Conservation (phyloP, 768 basidiomycete genomes). For the Glaciozyma antarctica region DNA sequence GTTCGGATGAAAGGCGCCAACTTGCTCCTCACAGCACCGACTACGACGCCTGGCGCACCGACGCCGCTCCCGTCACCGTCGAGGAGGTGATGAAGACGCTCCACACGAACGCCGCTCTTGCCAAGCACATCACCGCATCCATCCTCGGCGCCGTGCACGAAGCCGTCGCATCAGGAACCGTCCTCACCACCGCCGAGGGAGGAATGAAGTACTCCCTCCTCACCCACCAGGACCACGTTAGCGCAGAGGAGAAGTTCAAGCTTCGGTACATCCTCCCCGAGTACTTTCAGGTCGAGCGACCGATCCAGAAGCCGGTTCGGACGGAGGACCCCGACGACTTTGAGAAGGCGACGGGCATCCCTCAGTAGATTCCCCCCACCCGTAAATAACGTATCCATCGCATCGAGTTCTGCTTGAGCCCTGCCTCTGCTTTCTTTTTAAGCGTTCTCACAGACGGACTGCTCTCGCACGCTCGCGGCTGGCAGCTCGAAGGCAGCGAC, state of each 20-base stretch:
- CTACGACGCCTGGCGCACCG: constrained; percentile 87
- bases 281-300: constrained; percentile 49
- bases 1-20: neutral
- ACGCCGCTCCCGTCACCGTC: constrained; percentile 72
- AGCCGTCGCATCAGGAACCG: constrained; percentile 48
- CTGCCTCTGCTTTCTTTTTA: neutral
- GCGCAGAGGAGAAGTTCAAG: constrained; percentile 57
- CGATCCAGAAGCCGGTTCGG: neutral
- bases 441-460: neutral
- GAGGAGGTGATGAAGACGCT: constrained; percentile 86
- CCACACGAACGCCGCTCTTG: constrained; percentile 72
- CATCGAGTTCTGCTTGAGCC: too few species aligned
- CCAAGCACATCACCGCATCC: constrained; percentile 49
- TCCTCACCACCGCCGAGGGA: constrained; percentile 63
- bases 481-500: too few species aligned
- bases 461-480: neutral
- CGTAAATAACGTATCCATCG: neutral
- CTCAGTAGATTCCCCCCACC: neutral
- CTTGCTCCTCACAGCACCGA: constrained; percentile 58
- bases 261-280: constrained; percentile 66
- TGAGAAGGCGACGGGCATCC: too few species aligned
- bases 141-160: constrained; percentile 46
- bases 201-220: constrained; percentile 81
- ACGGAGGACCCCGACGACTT: neutral
- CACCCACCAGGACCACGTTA: constrained; percentile 49